phyloP scores from a whole-genome alignment of 805 yeast species.

The Starmerella potacharoeniae region DNA sequence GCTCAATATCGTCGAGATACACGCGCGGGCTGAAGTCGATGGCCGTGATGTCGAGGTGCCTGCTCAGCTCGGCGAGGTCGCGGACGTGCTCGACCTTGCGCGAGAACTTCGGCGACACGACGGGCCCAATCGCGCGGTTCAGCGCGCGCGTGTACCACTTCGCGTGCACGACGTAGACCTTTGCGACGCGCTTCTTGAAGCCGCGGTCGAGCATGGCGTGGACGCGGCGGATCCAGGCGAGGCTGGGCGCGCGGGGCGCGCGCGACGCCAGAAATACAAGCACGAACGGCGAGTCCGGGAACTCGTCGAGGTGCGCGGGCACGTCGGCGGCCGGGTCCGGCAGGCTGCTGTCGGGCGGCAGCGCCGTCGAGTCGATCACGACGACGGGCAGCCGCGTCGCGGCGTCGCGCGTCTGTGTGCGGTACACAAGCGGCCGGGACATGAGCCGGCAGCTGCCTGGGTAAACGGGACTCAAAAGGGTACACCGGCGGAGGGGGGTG shows the following conservation, averaged over 20 bases:
- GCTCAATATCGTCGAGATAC: constrained; percentile 53
- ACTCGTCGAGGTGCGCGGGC: constrained; percentile 40
- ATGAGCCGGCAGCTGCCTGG: background rate
- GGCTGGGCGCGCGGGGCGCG: constrained; percentile 41
- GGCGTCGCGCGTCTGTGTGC: constrained; percentile 39
- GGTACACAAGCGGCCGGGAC: constrained; percentile 14
- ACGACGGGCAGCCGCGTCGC: constrained; percentile 57
- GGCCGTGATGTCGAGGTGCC: constrained; percentile 58
- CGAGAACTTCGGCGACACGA: constrained; percentile 40
- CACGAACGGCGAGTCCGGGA: constrained; percentile 53
- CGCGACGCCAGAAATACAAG: constrained; percentile 77
- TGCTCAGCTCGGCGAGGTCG: constrained; percentile 43
- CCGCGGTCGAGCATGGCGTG: constrained; percentile 48
- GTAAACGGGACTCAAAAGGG: no score
- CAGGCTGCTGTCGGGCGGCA: constrained; percentile 36
- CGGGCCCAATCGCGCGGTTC: constrained; percentile 40
- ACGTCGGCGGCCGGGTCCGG: constrained; percentile 41
- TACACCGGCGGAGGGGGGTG: no score
- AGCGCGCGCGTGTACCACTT: constrained; percentile 78
- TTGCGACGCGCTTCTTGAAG: constrained; percentile 42
- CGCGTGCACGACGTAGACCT: constrained; percentile 75
- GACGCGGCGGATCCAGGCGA: constrained; percentile 63
- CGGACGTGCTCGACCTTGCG: constrained; percentile 37
- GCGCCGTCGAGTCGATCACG: constrained; percentile 69
- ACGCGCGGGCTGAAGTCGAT: constrained; percentile 66